Conservation (phyloP, 2,329 filamentous ascomycete species). For the Trichoderma gracile region DNA sequence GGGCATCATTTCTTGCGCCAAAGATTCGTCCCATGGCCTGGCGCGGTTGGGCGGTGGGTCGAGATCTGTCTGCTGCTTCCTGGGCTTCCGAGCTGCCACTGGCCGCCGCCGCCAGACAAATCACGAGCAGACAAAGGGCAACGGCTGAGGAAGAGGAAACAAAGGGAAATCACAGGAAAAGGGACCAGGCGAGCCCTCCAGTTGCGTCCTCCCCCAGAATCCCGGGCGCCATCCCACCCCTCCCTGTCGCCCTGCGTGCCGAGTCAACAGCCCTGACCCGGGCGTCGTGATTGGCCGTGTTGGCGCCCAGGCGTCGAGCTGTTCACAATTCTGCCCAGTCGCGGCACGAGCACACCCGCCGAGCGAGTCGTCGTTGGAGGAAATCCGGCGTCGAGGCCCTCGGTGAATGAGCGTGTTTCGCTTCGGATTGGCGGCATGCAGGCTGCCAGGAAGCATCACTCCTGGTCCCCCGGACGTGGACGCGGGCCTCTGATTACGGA, state of each 20-base stretch:
- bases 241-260: constrained; percentile 13
- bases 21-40: constrained; percentile 1
- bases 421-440: constrained; percentile 24
- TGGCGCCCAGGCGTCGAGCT: constrained; percentile 37
- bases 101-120: constrained; percentile 19
- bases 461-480: constrained; percentile 14
- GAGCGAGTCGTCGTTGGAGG: constrained; percentile 18
- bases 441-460: constrained; percentile 17
- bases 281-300: constrained; percentile 38
- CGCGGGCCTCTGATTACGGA: constrained; percentile 5
- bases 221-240: constrained; percentile 7
- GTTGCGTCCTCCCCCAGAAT: constrained; percentile 16
- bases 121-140: constrained; percentile 15
- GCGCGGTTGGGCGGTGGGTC: constrained; percentile 22
- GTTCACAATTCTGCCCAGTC: constrained; percentile 25
- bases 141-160: neutral
- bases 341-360: constrained; percentile 23
- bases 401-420: constrained; percentile 15
- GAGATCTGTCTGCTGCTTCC: constrained; percentile 20
- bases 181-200: neutral
- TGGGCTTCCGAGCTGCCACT: constrained; percentile 18
- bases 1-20: neutral
- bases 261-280: constrained; percentile 11
- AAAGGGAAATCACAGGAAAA: neutral
- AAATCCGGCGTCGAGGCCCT: constrained; percentile 11